Conservation (phyloP, 352 stramenopile genomes). For the Phytopythium montanum region DNA sequence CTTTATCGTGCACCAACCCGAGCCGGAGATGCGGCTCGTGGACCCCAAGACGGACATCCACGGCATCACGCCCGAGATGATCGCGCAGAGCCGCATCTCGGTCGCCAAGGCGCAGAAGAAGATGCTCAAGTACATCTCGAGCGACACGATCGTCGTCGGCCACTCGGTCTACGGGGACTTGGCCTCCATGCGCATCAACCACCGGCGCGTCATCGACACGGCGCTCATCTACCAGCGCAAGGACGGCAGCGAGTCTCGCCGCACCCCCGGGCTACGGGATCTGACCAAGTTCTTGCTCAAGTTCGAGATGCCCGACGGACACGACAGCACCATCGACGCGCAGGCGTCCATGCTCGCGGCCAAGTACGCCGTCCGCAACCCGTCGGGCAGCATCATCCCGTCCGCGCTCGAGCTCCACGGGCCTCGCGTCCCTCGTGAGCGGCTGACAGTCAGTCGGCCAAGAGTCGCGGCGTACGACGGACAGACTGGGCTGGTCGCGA, state of each 20-base stretch:
- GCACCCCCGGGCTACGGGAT: constrained; percentile 64
- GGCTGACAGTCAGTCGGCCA: background rate
- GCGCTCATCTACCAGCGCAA: constrained; percentile 75
- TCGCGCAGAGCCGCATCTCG: constrained; percentile 71
- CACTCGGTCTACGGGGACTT: constrained; percentile 81
- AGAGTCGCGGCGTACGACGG: constrained; percentile 21
- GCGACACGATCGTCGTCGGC: constrained; percentile 81
- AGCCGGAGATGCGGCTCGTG: constrained; percentile 50
- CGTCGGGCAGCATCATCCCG: constrained; percentile 60
- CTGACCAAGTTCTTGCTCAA: constrained; percentile 78
- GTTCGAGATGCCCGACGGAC: constrained; percentile 81
- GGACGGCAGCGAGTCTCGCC: constrained; percentile 20
- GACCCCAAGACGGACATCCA: constrained; percentile 85
- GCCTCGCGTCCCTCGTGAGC: constrained; percentile 17
- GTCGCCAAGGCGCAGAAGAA: constrained; percentile 72
- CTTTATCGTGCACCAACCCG: constrained; percentile 81
- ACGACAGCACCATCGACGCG: constrained; percentile 85
- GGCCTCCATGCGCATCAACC: constrained; percentile 66
- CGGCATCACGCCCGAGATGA: constrained; percentile 69
- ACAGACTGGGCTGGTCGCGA: constrained; percentile 33
- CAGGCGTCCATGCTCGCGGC: constrained; percentile 84
- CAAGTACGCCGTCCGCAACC: constrained; percentile 66
- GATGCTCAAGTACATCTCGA: constrained; percentile 81
- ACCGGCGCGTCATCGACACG: constrained; percentile 81
- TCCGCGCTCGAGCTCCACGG: constrained; percentile 63